phyloP scores from a whole-genome alignment of 805 yeast genomes.

The Pichia manshurica region DNA sequence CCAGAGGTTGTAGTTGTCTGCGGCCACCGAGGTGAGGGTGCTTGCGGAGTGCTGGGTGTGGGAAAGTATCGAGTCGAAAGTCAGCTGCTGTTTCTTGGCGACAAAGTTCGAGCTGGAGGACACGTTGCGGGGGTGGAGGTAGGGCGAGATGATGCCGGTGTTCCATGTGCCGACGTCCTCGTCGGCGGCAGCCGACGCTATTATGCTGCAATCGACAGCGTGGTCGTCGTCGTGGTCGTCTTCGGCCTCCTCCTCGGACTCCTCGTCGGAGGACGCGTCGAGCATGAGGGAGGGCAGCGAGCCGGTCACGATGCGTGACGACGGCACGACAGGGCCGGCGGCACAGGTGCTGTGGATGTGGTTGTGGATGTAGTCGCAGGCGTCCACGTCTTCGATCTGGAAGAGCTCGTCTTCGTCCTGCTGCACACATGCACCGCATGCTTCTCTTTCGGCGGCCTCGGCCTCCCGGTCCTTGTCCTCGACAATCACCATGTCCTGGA shows the following conservation, averaged over 20 bases:
- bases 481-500: too few relatives aligned
- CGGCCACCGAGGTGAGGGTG: neutral
- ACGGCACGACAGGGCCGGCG: neutral
- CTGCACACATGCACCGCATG: neutral
- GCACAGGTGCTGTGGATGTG: too few relatives aligned
- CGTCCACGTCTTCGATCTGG: conserved; percentile 21
- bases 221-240: neutral
- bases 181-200: neutral
- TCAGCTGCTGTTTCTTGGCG: neutral
- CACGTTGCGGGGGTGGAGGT: neutral
- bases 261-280: neutral
- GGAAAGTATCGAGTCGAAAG: conserved; percentile 6
- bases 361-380: conserved; percentile 1
- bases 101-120: neutral
- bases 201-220: neutral
- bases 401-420: conserved; percentile 19
- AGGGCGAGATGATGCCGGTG: neutral
- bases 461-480: neutral
- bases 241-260: neutral
- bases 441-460: too few relatives aligned
- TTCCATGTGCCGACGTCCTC: neutral
- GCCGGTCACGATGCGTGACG: neutral
- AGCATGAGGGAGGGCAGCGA: conserved; percentile 20
- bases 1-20: conserved; percentile 13
- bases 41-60: neutral